Conservation (phyloP, 306 rosid genomes). For the Cucumis sativus region DNA sequence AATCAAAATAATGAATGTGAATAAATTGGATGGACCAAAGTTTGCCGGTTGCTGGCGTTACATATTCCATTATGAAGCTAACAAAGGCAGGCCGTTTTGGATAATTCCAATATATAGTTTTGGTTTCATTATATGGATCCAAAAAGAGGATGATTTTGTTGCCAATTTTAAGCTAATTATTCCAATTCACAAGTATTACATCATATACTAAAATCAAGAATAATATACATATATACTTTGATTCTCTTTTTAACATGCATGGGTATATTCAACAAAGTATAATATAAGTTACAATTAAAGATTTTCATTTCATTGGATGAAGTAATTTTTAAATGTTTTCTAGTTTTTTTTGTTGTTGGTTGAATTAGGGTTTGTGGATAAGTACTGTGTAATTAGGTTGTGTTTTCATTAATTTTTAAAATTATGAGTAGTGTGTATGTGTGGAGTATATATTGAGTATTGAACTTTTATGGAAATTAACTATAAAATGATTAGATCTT, state of each 20-base stretch:
- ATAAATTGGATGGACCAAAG: not conserved
- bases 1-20: not conserved
- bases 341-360: not conserved
- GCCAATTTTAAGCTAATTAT: not conserved
- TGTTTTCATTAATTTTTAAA: not conserved
- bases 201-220: too few species aligned
- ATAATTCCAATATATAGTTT: not conserved
- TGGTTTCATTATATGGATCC: not conserved
- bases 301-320: not conserved
- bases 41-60: constrained; percentile 6
- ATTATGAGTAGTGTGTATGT: too few species aligned
- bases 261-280: not conserved
- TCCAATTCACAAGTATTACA: too few species aligned
- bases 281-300: not conserved
- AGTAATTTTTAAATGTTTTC: not conserved
- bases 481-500: not conserved
- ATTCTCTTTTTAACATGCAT: not conserved
- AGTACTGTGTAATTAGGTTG: not conserved
- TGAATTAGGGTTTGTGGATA: too few species aligned
- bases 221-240: not conserved
- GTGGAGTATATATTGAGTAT: too few species aligned
- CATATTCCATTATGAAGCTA: not conserved
- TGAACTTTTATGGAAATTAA: not conserved
- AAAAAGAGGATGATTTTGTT: not conserved
- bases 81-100: not conserved